phyloP scores from a whole-genome alignment of 345 rosid species.

The Iberis pinnata region DNA sequence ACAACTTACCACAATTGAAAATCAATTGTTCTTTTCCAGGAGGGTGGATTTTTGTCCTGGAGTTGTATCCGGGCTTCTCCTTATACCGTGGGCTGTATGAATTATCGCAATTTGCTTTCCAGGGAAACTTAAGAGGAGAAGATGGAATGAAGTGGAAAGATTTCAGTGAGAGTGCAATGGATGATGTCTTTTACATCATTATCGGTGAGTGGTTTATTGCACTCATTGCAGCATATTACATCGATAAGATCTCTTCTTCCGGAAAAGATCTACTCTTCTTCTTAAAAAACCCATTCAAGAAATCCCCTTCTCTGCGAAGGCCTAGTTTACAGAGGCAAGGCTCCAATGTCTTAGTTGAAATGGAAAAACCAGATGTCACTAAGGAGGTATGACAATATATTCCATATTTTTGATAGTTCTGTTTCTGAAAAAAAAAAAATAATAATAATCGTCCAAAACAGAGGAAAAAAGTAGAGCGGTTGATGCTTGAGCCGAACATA shows the following conservation, averaged over 20 bases:
- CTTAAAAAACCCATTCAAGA: conserved; percentile 44
- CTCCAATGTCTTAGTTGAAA: conserved; percentile 59
- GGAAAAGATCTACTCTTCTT: conserved; percentile 52
- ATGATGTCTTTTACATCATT: conserved; percentile 58
- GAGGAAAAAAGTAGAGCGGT: conserved; percentile 69
- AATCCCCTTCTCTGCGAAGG: conserved; percentile 34
- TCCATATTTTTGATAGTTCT: background rate
- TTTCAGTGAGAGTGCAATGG: conserved; percentile 73
- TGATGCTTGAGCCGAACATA: conserved; percentile 49
- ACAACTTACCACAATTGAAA: conserved; percentile 4
- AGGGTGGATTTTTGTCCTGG: conserved; percentile 60
- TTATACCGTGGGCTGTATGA: conserved; percentile 86
- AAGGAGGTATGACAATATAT: conserved; percentile 56
- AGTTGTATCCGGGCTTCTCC: conserved; percentile 85
- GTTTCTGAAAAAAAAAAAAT: conserved; percentile 4
- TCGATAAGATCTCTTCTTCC: conserved; percentile 51
- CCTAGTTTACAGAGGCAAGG: conserved; percentile 63
- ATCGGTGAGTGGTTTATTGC: conserved; percentile 61
- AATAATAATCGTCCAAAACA: conserved; percentile 23
- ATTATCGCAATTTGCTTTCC: conserved; percentile 52
- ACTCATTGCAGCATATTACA: conserved; percentile 59
- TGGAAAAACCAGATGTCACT: conserved; percentile 80
- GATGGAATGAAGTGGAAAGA: conserved; percentile 76
- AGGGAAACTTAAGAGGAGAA: conserved; percentile 49
- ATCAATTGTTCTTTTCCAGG: conserved; percentile 38